Percentiles rank a stretch among this genome's conserved stretches.
Evolutionary conservation across 2,329 filamentous ascomycete genomes (phyloP).

Genomic region (Phyllosticta paracitricarpa): DNA sequence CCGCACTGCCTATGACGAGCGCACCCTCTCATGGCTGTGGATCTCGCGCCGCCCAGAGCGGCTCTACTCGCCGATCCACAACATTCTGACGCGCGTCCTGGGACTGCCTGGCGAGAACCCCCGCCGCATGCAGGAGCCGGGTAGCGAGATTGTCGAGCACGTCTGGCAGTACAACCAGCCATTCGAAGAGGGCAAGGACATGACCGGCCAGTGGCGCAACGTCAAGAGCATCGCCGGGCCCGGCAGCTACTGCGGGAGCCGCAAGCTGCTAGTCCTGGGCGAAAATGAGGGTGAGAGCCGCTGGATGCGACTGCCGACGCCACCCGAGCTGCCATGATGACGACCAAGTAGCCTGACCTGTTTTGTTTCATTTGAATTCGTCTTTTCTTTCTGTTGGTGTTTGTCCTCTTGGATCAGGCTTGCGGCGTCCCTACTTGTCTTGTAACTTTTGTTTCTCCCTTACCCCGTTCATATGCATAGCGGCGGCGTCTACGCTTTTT

Average conservation of each 20-base stretch:
- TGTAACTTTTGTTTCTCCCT: background rate
- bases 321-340: conserved; percentile 11
- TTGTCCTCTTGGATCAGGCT: background rate
- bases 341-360: background rate
- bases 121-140: conserved; percentile 49
- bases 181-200: conserved; percentile 19
- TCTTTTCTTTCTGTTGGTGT: background rate
- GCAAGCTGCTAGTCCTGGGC: conserved; percentile 42
- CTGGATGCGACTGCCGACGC: conserved; percentile 24
- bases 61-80: conserved; percentile 51
- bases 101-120: conserved; percentile 51
- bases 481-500: background rate
- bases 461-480: background rate
- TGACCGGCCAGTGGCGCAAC: conserved; percentile 23
- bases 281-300: conserved; percentile 23
- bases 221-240: conserved; percentile 46
- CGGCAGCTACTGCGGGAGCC: conserved; percentile 47
- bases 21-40: conserved; percentile 48
- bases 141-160: conserved; percentile 42
- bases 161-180: conserved; percentile 39
- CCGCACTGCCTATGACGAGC: conserved; percentile 55
- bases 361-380: background rate
- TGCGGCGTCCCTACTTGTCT: background rate
- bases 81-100: conserved; percentile 46
- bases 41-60: conserved; percentile 56